Evolutionary conservation across 495 filamentous ascomycete species (phyloP).

Genomic region (Arthonia radiata): DNA sequence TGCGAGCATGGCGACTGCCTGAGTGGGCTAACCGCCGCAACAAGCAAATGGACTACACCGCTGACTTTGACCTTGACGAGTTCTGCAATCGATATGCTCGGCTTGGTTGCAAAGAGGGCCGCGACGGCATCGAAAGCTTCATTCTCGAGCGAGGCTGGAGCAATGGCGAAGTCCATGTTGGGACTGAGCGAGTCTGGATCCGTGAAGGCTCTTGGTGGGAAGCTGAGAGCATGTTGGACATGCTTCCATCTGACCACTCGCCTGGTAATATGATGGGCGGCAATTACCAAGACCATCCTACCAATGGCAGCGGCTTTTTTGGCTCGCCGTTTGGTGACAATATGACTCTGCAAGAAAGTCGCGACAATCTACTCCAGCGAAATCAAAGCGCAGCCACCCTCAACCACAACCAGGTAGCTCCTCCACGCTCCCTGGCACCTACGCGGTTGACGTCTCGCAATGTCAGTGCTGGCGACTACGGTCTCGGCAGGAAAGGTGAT

Average conservation of each 20-base stretch:
- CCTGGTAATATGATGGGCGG: constrained; percentile 21
- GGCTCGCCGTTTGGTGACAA: constrained; percentile 31
- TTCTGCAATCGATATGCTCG: constrained; percentile 59
- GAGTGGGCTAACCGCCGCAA: constrained; percentile 92
- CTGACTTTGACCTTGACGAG: constrained; percentile 86
- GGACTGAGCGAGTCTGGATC: constrained; percentile 83
- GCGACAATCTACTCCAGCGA: constrained; percentile 42
- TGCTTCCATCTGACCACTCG: constrained; percentile 25
- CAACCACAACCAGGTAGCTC: constrained; percentile 30
- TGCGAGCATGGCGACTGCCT: constrained; percentile 74
- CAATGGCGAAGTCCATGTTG: constrained; percentile 85
- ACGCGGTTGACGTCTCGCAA: constrained; percentile 34
- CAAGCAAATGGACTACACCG: constrained; percentile 85
- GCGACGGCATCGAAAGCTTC: constrained; percentile 90
- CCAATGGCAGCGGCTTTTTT: constrained; percentile 46
- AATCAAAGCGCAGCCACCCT: constrained; percentile 31
- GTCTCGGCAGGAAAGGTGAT: constrained; percentile 68
- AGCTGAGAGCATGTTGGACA: constrained; percentile 83
- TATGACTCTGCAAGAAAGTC: constrained; percentile 36
- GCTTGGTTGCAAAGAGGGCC: constrained; percentile 71
- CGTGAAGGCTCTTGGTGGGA: constrained; percentile 92
- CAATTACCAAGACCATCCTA: too few relatives aligned
- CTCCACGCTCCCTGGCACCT: constrained; percentile 48
- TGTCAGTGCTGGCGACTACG: constrained; percentile 45
- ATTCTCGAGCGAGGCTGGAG: constrained; percentile 90